phyloP scores from a whole-genome alignment of 495 filamentous ascomycete genomes.

The Achaetomiella virescens region DNA sequence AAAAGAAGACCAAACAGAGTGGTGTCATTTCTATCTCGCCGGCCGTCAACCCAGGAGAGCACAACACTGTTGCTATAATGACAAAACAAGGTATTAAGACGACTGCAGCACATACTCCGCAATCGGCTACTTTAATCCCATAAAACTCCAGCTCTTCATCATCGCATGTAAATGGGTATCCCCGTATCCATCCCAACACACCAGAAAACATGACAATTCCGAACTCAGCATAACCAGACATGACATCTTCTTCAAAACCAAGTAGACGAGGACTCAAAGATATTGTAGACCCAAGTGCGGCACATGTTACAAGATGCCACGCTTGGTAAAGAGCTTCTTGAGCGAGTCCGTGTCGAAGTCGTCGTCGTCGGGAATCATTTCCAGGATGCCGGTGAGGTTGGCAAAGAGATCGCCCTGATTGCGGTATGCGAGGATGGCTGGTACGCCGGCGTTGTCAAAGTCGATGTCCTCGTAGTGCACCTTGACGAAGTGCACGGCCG shows the following conservation, averaged over 20 bases:
- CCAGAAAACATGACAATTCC: neutral
- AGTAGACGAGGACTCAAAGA: neutral
- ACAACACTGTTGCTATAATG: too few species aligned
- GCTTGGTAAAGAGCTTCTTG: conserved; percentile 41
- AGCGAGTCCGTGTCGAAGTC: conserved; percentile 47
- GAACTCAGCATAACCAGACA: neutral
- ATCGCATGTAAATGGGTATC: neutral
- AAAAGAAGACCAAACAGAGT: neutral
- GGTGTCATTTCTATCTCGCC: neutral
- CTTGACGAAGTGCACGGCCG: conserved; percentile 77
- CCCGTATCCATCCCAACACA: neutral
- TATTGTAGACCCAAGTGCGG: neutral
- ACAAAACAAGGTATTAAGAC: too few species aligned
- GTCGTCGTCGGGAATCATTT: conserved; percentile 69
- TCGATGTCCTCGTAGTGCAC: conserved; percentile 90
- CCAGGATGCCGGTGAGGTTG: conserved; percentile 77
- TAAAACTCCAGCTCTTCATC: neutral
- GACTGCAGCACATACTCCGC: neutral
- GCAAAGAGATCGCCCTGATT: conserved; percentile 81
- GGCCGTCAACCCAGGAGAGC: too few species aligned
- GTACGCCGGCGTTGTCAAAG: conserved; percentile 84
- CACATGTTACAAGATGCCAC: conserved; percentile 35
- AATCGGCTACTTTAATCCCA: neutral
- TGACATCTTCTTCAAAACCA: neutral
- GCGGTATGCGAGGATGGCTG: conserved; percentile 83